Base-by-base conservation (phyloP, 2,329 filamentous ascomycete species). In the Escovopsis sp. region DNA sequence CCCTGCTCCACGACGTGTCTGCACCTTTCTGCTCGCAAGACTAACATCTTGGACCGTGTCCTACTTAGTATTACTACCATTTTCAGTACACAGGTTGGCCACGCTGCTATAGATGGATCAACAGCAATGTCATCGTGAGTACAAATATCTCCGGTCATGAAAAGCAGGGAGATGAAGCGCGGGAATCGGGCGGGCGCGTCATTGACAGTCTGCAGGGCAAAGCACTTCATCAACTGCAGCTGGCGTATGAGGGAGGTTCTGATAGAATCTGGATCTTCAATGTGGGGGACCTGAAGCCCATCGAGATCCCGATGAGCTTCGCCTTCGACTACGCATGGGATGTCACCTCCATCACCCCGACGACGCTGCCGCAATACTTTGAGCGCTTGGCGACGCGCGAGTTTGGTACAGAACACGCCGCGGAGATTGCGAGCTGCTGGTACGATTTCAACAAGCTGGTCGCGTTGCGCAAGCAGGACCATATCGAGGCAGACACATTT, bases 81-180 rank as follows among this genome's bases (percentile, higher is more conserved):
- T 68, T 75, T 27, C 68, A 76, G 42, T 76, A 75, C 36, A 73
- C 77, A 4, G 74, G 75, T 2, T 63, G 66, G 27, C 71, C 73
- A 4, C 60, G 72, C 11, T 65, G 66, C 48, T 73, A 71, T 46
- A 73, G 70, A 35, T 72, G 69, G 68, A 72, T 75, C 42, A 76
- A 78, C 45, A 75, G 68, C 4, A 72, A 73, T 39, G 65, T 68
- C 11, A 52, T 74, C 11, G 65, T 68, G 46, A 4, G 48, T 27
- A 16, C 5, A 8, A 33, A 4, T 5, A 3, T 3, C 12, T 1
- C 1, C 7, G 0, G 5, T 1, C 14, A 4, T 5, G 6, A 5
- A 2, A 8, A 0, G 5, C 31, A 2, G 7, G 0, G 5, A 33
- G 1, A 19, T 13, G 26, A 34, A 5, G 12, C 4, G n/a, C n/a